phyloP scores from a whole-genome alignment of 129 eudicot genomes.

The Erigeron canadensis region DNA sequence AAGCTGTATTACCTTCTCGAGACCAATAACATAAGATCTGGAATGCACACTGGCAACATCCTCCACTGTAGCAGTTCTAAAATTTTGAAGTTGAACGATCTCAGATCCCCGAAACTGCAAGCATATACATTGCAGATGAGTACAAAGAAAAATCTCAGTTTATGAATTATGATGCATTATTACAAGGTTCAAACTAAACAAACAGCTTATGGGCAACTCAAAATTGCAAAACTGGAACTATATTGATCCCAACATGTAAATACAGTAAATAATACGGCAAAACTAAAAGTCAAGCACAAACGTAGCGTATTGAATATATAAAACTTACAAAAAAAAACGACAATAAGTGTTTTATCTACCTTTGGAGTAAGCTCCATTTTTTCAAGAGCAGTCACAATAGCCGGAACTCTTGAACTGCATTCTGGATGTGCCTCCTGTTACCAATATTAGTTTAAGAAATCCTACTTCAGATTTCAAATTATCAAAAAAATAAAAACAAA shows the following conservation, averaged over 20 bases:
- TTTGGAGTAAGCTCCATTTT: constrained; percentile 75
- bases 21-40: constrained; percentile 73
- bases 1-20: constrained; percentile 67
- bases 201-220: background rate
- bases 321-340: background rate
- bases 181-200: background rate
- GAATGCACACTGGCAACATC: constrained; percentile 83
- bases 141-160: background rate
- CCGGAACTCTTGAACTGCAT: constrained; percentile 88
- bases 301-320: background rate
- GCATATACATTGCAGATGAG: constrained; percentile 20
- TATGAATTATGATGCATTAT: background rate
- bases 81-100: constrained; percentile 64
- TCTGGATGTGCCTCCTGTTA: constrained; percentile 90
- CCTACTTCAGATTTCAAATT: constrained; percentile 8
- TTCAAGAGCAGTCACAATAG: constrained; percentile 72
- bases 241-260: background rate
- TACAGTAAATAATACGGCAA: background rate
- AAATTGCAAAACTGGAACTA: background rate
- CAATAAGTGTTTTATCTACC: constrained; percentile 36
- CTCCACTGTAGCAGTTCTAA: constrained; percentile 63
- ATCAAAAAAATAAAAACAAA: constrained; percentile 23
- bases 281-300: background rate
- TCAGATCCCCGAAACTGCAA: constrained; percentile 77
- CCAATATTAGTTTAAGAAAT: constrained; percentile 32